Percentiles rank a stretch among this genome's conserved stretches.
These are phyloP conservation scores for Climacium dendroides DNA, from an alignment of 225 moss, liverwort and hornwort genomes.

Conservation along the genomic window DNA sequence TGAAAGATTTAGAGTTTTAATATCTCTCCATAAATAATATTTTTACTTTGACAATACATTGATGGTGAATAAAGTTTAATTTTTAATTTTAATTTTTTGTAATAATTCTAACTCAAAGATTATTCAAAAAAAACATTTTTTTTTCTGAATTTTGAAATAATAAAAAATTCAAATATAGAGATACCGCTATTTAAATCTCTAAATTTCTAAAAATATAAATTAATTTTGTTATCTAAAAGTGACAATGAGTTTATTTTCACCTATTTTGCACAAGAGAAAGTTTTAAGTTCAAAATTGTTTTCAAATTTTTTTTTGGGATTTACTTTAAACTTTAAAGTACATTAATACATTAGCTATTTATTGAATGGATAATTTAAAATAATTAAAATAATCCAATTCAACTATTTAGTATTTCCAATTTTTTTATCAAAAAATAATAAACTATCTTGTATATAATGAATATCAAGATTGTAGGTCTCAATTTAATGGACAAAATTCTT, in stretches of 20 bases:
- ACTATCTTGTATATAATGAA: neutral
- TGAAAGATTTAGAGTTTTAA: neutral
- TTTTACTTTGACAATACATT: neutral
- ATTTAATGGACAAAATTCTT: neutral
- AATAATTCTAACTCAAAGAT: neutral
- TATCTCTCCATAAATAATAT: neutral
- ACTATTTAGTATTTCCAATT: neutral
- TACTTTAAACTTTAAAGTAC: neutral
- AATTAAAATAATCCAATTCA: neutral
- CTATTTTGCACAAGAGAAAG: rapidly evolving
- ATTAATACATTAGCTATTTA: neutral
- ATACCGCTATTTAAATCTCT: neutral
- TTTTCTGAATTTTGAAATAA: neutral
- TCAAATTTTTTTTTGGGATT: rapidly evolving
- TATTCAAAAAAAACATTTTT: rapidly evolving
- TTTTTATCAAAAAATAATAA: neutral
- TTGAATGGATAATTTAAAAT: neutral
- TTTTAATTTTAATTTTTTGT: neutral
- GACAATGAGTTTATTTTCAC: neutral
- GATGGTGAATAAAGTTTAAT: neutral
- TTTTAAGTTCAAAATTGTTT: neutral
- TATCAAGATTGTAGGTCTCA: neutral
- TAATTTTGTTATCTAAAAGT: neutral
- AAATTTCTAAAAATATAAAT: neutral
- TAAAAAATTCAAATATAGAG: rapidly evolving